These are phyloP conservation scores for Croton setiger DNA, from an alignment of 441 rosid genomes.

Conservation along the genomic window DNA sequence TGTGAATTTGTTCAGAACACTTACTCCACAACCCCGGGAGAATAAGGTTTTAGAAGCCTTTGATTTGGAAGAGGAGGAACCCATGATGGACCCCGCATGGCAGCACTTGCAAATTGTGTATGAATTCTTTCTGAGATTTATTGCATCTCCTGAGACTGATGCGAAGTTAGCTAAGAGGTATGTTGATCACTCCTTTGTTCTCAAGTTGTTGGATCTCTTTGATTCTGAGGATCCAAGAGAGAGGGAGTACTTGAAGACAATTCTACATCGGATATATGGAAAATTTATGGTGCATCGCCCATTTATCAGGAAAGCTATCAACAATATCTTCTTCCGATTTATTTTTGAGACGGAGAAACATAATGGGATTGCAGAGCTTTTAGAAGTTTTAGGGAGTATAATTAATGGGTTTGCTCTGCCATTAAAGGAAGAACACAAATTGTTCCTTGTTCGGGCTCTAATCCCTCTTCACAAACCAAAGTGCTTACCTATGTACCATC, in stretches of 20 bases:
- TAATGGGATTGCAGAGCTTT: constrained; percentile 67
- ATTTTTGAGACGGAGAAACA: constrained; percentile 66
- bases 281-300: constrained; percentile 80
- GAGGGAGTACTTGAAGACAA: constrained; percentile 64
- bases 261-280: constrained; percentile 70
- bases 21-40: constrained; percentile 59
- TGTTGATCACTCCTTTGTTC: constrained; percentile 55
- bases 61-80: constrained; percentile 75
- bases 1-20: constrained; percentile 53
- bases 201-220: constrained; percentile 59
- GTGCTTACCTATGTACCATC: constrained; percentile 69
- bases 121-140: constrained; percentile 63
- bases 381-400: constrained; percentile 71
- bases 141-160: constrained; percentile 70
- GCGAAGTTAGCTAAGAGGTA: constrained; percentile 64
- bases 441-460: constrained; percentile 58
- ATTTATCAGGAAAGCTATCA: constrained; percentile 62
- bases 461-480: constrained; percentile 77
- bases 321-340: constrained; percentile 61
- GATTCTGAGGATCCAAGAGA: constrained; percentile 85
- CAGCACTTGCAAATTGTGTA: constrained; percentile 70
- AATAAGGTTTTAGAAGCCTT: constrained; percentile 54
- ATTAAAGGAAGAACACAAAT: constrained; percentile 69
- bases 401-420: constrained; percentile 77
- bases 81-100: constrained; percentile 76